Evolutionary conservation across 257 asterid species (phyloP), one percentile per base, ranked within the genome.

Genomic region (Solanum ossicruentum): DNA sequence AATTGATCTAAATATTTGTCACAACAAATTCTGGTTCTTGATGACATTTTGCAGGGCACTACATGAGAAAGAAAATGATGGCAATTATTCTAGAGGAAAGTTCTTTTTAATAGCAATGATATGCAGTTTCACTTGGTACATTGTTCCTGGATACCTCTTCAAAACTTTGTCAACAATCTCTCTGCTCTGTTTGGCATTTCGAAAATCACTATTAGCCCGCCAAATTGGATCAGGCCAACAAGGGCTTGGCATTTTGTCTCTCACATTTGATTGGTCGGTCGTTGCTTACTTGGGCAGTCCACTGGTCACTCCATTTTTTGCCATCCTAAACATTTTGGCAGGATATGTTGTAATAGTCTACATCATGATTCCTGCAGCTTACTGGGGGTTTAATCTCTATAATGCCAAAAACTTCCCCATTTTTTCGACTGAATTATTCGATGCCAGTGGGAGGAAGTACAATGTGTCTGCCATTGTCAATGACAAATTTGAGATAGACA

Each of bases 301-400:
- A 9, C 92, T 95, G 0, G 84, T 91, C 75, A 43, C 97, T 21
- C 99, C 99, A 1, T 91, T 91, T 88, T 94, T 93, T 23, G 95
- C 98, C 85, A 91, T 91, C 43, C 52, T 85, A 52, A 94, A 93
- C 54, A 82, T 93, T 23, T 43, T 86, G 7, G 92, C 85, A 5
- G 98, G 99, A 49, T 94, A 91, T 23, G 15, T 88, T 0, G 49
- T 83, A 0, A 36, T 89, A 3, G 87, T 89, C 54, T 95, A 94
- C 45, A 15, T 87, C 4, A 7, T 92, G 49, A 81, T 92, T 3
- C 98, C 98, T 1, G 11, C 45, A 1, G 80, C 90, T 7, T 94
- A 94, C 82, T 95, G 99, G 99, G 92, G 91, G 2, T 43, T 92
- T 13, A 63, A 94, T 78, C 32, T 93, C 81, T 95, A 92, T 88